Evolutionary conservation across 495 filamentous ascomycete species (phyloP).

Genomic region (Penicillium pancosmium): DNA sequence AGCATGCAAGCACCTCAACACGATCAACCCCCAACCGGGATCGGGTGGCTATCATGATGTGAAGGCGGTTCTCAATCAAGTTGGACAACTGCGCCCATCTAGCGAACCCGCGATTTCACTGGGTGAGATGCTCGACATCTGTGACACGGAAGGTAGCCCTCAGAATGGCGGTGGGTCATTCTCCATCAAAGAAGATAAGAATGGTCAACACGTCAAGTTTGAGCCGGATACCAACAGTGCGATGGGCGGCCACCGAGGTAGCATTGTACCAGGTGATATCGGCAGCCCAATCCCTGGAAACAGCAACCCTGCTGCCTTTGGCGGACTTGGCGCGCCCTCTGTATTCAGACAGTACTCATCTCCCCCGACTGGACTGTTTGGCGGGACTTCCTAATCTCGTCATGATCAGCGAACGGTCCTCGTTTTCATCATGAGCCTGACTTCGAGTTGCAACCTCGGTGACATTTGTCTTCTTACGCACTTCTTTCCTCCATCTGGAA

Average conservation of each 20-base stretch:
- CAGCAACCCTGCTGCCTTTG: slow-evolving; percentile 45
- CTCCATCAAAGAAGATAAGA: slow-evolving; percentile 57
- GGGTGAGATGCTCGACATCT: slow-evolving; percentile 82
- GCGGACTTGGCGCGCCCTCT: slow-evolving; percentile 41
- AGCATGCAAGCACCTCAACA: slow-evolving; percentile 60
- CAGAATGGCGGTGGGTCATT: slow-evolving; percentile 91
- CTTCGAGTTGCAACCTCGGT: slow-evolving; percentile 1
- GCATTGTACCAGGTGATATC: slow-evolving; percentile 52
- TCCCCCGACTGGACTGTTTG: slow-evolving; percentile 43
- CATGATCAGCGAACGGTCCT: slow-evolving; percentile 8
- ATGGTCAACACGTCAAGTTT: slow-evolving; percentile 62
- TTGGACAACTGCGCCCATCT: slow-evolving; percentile 60
- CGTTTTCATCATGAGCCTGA: background rate
- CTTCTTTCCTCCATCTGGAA: slow-evolving; percentile 15
- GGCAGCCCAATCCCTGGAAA: slow-evolving; percentile 51
- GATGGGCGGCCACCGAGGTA: slow-evolving; percentile 41
- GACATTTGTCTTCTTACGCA: slow-evolving; percentile 7
- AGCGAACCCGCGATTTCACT: slow-evolving; percentile 62
- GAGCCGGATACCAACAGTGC: slow-evolving; percentile 55
- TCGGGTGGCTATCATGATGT: slow-evolving; percentile 65
- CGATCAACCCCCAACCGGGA: slow-evolving; percentile 36
- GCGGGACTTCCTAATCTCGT: slow-evolving; percentile 19
- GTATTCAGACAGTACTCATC: slow-evolving; percentile 45
- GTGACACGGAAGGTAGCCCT: slow-evolving; percentile 84
- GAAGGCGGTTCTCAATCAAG: slow-evolving; percentile 62